Base-by-base conservation (phyloP, 106 monocot genomes). In the Allium fistulosum region DNA sequence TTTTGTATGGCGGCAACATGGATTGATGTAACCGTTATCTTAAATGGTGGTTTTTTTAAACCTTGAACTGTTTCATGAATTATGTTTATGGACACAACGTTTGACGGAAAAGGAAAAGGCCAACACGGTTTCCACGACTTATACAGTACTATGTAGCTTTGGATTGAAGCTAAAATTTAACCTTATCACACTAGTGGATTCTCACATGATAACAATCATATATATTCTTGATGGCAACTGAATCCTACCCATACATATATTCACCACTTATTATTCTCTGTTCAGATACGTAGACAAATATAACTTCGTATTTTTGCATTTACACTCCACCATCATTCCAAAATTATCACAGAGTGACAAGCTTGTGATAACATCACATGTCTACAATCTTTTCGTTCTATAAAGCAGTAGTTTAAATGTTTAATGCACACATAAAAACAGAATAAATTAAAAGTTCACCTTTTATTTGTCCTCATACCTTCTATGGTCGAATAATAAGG, bases 231-330 rank as follows among this genome's bases (percentile, higher is more conserved):
- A 49, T 46, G 7, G 64, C 49, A 64, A 48, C 48, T 48, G 64
- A 64, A 64, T 64, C 64, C 64, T 49, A 64, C 64, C 64, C 64
- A 49, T 64, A 49, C 49, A 46, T 26, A 48, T 26, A 61, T 22
- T 22, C 22, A 22, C 10, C 60, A 61, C 60, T 61, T 61, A 26
- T 64, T 64, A 37, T 37, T 37, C 37, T 37, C 4, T 37, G 37
- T 2, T 37, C 37, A 37, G 15, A 6, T 3, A 10, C 64, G 2
- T 64, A 16, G 13, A 63, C n/a, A 47, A 27, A 9, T 48, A 16
- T 48, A 17, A 7, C 9, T 48, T 48, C 49, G 17, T 16, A 48
- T 64, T 49, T 64, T 64, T 27, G 48, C 48, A 64, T 22, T 15
- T 62, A 26, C 62, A 62, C 62, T 46, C 62, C 45, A 46, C 64